Conservation (phyloP, 345 rosid genomes). For the Dipteronia dyeriana region DNA sequence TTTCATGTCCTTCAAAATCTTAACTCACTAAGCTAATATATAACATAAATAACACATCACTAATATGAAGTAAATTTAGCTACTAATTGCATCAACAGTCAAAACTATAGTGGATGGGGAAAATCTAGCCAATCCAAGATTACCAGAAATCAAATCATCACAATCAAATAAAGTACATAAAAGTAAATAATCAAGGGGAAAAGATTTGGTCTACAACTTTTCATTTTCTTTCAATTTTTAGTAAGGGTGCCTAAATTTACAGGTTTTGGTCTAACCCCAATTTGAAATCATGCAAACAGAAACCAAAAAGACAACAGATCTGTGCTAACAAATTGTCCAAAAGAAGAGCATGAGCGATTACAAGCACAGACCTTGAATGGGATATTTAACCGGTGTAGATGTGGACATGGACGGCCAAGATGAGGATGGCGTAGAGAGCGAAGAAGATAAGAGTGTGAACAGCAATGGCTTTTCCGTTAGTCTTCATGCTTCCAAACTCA, state of each 20-base stretch:
- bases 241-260: background rate
- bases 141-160: background rate
- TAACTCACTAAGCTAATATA: background rate
- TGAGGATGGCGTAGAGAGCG: conserved; percentile 67
- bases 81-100: too few species aligned
- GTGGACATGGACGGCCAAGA: conserved; percentile 78
- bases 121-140: background rate
- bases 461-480: conserved; percentile 89
- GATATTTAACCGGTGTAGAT: conserved; percentile 71
- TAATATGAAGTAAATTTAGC: background rate
- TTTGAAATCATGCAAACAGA: background rate
- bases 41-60: background rate
- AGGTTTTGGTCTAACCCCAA: background rate
- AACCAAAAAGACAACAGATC: background rate
- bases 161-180: too few species aligned
- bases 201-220: background rate
- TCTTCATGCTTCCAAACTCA: conserved; percentile 83
- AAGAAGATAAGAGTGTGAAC: conserved; percentile 88
- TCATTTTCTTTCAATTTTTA: background rate
- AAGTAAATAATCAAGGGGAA: background rate
- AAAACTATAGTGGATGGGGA: background rate
- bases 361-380: conserved; percentile 13
- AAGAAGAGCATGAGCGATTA: background rate
- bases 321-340: background rate
- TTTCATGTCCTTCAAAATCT: background rate